Evolutionary conservation across 352 stramenopile genomes (phyloP), one percentile per base, ranked within the genome.

Genomic region (Phytopythium helicoides): DNA sequence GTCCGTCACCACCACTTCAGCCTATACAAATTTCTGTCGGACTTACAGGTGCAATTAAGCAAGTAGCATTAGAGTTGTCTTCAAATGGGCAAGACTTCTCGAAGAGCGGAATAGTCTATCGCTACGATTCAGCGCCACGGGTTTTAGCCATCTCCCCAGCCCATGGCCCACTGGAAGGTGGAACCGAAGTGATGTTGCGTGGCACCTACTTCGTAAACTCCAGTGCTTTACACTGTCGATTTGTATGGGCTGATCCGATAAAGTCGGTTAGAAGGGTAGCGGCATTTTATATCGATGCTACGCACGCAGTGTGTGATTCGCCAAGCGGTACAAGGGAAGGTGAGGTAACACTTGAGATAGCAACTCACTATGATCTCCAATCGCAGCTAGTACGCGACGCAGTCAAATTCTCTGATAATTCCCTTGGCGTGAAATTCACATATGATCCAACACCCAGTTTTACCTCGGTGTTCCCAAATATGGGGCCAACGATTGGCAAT

Each of bases 11-110:
- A 16, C 65, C 66, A 19, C 66, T 96, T 22, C 65, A 73, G 25
- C 69, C 73, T 41, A 76, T 96, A 34, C 66, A 73, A n/a, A n/a
- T n/a, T n/a, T n/a, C n/a, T n/a, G n/a, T n/a, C n/a, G n/a, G n/a
- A n/a, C n/a, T n/a, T n/a, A n/a, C n/a, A n/a, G n/a, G n/a, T n/a
- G n/a, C 70, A 6, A 33, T 50, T 16, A n/a, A n/a, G n/a, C 71
- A 72, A 41, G 87, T 97, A 9, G 62, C 87, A 14, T 54, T 98
- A n/a, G 82, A 97, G 36, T 71, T 98, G 12, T 94, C 87, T 12
- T 83, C 83, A 3, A 97, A 97, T 54, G 76, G 76, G 8, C 76
- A 86, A 39, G 90, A 98, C 47, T 89, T 67, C 15, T 83, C 76
- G 0, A 62, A 25, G 1, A 86, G 65, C 34, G 73, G 75, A 0